A percentile compares a stretch with the other conserved stretches of the same genome.
Evolutionary conservation across 2,329 filamentous ascomycete species (phyloP).

Genomic region (Arthroderma sp.): DNA sequence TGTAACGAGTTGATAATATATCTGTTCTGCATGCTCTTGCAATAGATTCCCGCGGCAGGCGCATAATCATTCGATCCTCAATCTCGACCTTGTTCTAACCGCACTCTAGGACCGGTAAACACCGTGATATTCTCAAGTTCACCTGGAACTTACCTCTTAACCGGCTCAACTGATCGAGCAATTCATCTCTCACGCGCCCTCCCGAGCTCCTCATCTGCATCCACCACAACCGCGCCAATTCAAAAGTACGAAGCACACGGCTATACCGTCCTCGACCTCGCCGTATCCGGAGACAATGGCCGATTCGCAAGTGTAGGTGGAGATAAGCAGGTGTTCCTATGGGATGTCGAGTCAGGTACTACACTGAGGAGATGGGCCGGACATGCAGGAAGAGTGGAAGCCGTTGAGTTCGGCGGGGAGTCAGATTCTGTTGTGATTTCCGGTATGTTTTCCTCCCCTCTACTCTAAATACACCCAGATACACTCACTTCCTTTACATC

Average conservation of each 20-base stretch:
- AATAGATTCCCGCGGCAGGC: background rate
- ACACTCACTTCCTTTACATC: background rate
- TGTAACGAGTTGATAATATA: slow-evolving; percentile 1
- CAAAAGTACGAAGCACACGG: slow-evolving; percentile 84
- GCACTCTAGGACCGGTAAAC: slow-evolving; percentile 51
- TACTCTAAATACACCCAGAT: background rate
- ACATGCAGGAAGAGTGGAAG: slow-evolving; percentile 62
- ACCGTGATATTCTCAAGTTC: slow-evolving; percentile 59
- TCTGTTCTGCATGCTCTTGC: background rate
- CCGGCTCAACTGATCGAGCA: slow-evolving; percentile 70
- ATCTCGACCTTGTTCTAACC: background rate
- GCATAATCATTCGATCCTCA: too few species aligned
- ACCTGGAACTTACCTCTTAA: slow-evolving; percentile 65
- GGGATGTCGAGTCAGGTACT: slow-evolving; percentile 75
- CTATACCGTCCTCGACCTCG: slow-evolving; percentile 76
- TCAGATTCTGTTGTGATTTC: slow-evolving; percentile 60
- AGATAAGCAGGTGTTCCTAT: slow-evolving; percentile 81
- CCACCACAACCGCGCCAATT: slow-evolving; percentile 43
- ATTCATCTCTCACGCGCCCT: slow-evolving; percentile 69
- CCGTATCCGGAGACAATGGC: slow-evolving; percentile 61
- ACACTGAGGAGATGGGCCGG: slow-evolving; percentile 64
- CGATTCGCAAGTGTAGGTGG: slow-evolving; percentile 79
- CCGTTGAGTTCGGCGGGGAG: slow-evolving; percentile 64
- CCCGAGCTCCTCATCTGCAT: slow-evolving; percentile 26
- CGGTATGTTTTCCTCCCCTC: slow-evolving; percentile 27